Evolutionary conservation across 495 filamentous ascomycete species (phyloP).

Genomic region (Lasiosphaeria miniovina): DNA sequence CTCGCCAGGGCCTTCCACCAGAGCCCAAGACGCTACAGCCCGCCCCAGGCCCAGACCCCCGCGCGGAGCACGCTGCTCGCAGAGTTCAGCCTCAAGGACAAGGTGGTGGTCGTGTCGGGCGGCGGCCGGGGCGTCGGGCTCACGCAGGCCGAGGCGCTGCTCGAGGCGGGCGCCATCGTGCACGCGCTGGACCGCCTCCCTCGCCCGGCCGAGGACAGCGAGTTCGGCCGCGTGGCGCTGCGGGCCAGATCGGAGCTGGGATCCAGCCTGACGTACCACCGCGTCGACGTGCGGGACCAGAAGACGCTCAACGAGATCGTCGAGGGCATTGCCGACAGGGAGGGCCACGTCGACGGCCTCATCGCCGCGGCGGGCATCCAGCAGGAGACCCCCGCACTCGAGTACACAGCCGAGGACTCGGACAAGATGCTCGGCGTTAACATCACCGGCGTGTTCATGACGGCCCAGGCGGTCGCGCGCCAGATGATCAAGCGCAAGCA

Average conservation of each 20-base stretch:
- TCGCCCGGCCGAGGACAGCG: conserved; percentile 35
- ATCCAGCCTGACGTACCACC: conserved; percentile 71
- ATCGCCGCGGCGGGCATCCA: conserved; percentile 81
- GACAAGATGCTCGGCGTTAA: conserved; percentile 72
- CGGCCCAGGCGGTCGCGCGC: conserved; percentile 69
- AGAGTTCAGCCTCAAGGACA: conserved; percentile 76
- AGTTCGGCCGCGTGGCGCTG: conserved; percentile 59
- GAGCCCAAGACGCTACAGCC: not conserved
- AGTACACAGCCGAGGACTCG: conserved; percentile 60
- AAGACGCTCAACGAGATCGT: conserved; percentile 63
- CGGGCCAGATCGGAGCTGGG: conserved; percentile 63
- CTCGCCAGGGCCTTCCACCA: conserved; percentile 16
- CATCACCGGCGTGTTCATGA: conserved; percentile 73
- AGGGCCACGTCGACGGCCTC: conserved; percentile 74
- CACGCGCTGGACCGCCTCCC: conserved; percentile 56
- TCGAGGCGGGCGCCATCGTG: conserved; percentile 75
- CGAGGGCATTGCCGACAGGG: conserved; percentile 62
- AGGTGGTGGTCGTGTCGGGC: conserved; percentile 75
- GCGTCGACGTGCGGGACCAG: conserved; percentile 81
- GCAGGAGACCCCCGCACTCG: conserved; percentile 66
- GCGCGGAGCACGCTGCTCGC: conserved; percentile 46
- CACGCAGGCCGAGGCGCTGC: conserved; percentile 72
- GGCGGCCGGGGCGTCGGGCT: conserved; percentile 77
- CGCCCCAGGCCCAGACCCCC: not conserved
- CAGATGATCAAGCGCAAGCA: conserved; percentile 64